Evolutionary conservation across 371 early-diverging fungal species (phyloP).

Genomic region (Rhizopus stolonifer): DNA sequence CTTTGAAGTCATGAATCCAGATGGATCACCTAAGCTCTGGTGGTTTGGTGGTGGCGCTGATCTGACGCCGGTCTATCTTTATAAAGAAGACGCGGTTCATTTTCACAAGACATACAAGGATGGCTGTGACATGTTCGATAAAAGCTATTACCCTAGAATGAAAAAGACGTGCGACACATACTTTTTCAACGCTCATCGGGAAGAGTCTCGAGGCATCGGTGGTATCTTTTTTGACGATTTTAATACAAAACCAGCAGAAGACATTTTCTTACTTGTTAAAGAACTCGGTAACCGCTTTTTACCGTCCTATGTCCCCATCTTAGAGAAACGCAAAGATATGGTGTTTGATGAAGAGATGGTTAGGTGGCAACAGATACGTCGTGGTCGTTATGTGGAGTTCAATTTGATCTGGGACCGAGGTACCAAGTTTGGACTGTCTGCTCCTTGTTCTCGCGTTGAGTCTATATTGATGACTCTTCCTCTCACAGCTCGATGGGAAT

Average conservation of each 20-base stretch:
- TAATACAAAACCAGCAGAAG: constrained; percentile 64
- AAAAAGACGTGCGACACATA: constrained; percentile 88
- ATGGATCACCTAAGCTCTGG: constrained; percentile 64
- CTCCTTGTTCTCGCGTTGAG: constrained; percentile 87
- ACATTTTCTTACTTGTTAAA: constrained; percentile 69
- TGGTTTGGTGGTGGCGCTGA: constrained; percentile 93
- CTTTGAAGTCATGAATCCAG: constrained; percentile 81
- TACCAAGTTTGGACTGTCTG: constrained; percentile 85
- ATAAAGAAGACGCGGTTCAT: constrained; percentile 76
- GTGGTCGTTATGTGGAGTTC: constrained; percentile 90
- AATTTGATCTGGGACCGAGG: constrained; percentile 88
- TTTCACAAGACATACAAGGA: constrained; percentile 80
- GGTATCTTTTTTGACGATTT: constrained; percentile 90
- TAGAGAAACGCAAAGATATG: constrained; percentile 66
- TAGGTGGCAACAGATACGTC: constrained; percentile 82
- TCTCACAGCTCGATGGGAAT: constrained; percentile 85
- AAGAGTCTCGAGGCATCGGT: constrained; percentile 82
- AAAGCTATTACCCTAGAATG: constrained; percentile 68
- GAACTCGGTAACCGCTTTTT: constrained; percentile 75
- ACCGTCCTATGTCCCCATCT: constrained; percentile 73
- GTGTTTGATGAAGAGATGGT: constrained; percentile 68
- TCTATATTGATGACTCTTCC: constrained; percentile 86
- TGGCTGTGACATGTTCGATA: constrained; percentile 76
- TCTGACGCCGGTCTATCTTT: constrained; percentile 79
- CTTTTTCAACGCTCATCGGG: constrained; percentile 75